Percentiles rank a stretch among this genome's conserved stretches.
Conservation (phyloP, 140 eudicot species). For the Bidens hawaiensis region DNA sequence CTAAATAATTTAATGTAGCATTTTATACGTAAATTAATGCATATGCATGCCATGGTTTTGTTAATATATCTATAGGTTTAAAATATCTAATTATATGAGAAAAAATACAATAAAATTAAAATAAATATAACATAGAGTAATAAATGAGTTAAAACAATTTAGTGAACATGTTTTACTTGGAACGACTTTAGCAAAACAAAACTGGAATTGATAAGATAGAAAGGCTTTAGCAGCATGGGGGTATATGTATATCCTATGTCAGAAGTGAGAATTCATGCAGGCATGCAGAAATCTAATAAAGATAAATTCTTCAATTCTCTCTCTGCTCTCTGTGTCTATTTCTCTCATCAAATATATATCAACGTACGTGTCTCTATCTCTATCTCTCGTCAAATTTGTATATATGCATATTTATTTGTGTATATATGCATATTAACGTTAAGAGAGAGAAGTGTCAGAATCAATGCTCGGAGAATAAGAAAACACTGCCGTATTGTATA, state of each 20-base stretch:
- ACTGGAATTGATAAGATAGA: constrained; percentile 13
- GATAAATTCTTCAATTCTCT: background rate
- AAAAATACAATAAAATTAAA: too few relatives aligned
- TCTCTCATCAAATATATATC: background rate
- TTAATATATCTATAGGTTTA: too few relatives aligned
- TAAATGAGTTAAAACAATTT: too few relatives aligned
- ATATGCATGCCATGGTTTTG: too few relatives aligned
- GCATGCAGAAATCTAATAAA: constrained; percentile 25
- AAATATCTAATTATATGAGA: too few relatives aligned
- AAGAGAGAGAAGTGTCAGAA: constrained; percentile 20
- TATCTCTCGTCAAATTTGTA: background rate
- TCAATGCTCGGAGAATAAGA: constrained; percentile 34
- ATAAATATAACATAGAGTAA: too few relatives aligned
- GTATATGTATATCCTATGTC: constrained; percentile 32
- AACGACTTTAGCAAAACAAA: too few relatives aligned
- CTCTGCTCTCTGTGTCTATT: too few relatives aligned
- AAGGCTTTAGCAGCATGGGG: constrained; percentile 29
- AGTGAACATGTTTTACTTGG: too few relatives aligned
- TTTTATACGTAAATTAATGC: too few relatives aligned
- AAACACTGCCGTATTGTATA: constrained; percentile 19
- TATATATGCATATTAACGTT: background rate
- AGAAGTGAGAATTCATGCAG: constrained; percentile 28
- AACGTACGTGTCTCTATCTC: background rate
- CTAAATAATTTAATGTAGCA: too few relatives aligned
- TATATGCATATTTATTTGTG: too few relatives aligned